Evolutionary conservation across 2,329 filamentous ascomycete genomes (phyloP), one percentile per base, ranked within the genome.

Genomic region (Didymosphaeria variabile): DNA sequence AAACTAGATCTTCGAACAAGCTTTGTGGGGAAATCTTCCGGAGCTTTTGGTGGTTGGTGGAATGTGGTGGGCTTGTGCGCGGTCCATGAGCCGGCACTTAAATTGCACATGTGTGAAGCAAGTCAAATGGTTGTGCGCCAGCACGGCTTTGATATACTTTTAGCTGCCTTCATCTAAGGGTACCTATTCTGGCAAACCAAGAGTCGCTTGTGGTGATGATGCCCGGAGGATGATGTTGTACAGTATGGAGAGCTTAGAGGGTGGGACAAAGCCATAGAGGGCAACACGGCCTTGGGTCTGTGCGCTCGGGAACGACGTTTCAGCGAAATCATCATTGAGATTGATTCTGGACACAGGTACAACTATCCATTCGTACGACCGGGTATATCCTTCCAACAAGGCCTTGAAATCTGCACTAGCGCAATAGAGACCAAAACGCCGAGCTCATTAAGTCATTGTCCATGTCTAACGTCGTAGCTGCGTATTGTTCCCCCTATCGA

Each of bases 11-110:
- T 34, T 23, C 31, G 53, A 40, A 26, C 54, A 53, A 56, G 31
- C 21, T 29, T 54, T 32, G 32, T 50, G n/a, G n/a, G 34, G 12
- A n/a, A 40, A 40, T 40, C 17, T 40, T 40, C 38, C 38, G 15
- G 15, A 7, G 21, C n/a, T 15, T 31, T 26, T 34, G 9, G 23
- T 53, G 47, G 58, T 60, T 60, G 58, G 58, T 60, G 58, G 58
- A 60, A 60, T 32, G 17, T 38, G 15, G 9, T 2, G 26, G 52
- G 52, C 46, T 45, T 45, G 23, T 51, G 58, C 51, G 29, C 21
- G 42, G 3, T 12, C 13, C 6, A 19, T 38, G 23, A 26, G 45
- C n/a, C 57, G 19, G 34, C 51, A 40, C 52, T n/a, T 59, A 31
- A 17, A 59, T 59, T 59, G 52, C 36, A n/a, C n/a, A n/a, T n/a